Evolutionary conservation across 73 alveolate genomes (phyloP), one percentile per base, ranked within the genome.

Genomic region (Tetrahymena borealis): DNA sequence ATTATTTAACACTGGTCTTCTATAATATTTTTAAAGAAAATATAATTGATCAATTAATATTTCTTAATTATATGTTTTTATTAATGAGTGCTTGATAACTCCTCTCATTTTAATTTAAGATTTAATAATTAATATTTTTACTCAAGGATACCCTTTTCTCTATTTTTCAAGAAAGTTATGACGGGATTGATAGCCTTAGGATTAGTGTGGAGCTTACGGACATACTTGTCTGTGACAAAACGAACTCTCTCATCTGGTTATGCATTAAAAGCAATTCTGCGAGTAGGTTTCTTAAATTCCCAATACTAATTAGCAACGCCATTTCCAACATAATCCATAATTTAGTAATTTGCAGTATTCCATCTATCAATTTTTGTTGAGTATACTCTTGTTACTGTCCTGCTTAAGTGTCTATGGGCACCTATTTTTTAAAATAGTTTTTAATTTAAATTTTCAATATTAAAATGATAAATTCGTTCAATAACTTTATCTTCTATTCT

Each of bases 351-450:
- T 37, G 96, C 97, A 33, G 94, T 39, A 33, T 94, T 92, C 99
- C 99, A 97, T 24, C 96, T 94, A 95, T 97, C 99, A 90, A 97
- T 94, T 78, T 96, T 96, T 13, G 95, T 91, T 11, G 99, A 97
- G 94, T 96, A 96, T 35, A 97, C 97, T 96, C 96, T 96, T 20
- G 99, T 94, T 37, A 97, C 95, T 40, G 95, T 95, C 24, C 97
- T 96, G 38, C 99, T 98, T 28, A 97, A 92, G 60, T 93, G 94
- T 92, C 99, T 96, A 94, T 97, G 99, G 43, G 97, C 95, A 18
- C 98, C 99, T 39, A 94, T 93, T 2, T 36, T 16, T 4, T 36
- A 41, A 3, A 41, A 18, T 41, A 41, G 20, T 31, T 41, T 41
- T 18, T 0, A 41, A 41, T 41, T 11, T 31, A 41, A 41, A 41